Evolutionary conservation across 129 eudicot species (phyloP), one percentile per base, ranked within the genome.

Genomic region (Ambrosia trifida): DNA sequence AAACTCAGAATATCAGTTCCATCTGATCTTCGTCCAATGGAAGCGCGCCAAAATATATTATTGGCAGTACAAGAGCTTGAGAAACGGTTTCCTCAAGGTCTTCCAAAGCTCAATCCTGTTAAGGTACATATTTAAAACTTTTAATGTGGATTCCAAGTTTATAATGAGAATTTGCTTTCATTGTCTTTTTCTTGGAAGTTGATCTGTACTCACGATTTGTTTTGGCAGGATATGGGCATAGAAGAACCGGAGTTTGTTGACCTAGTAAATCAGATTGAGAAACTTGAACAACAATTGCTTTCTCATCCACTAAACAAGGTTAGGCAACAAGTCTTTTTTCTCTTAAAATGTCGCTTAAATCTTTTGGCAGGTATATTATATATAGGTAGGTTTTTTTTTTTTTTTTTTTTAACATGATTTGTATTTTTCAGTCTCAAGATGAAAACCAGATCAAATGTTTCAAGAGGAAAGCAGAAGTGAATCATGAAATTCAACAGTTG

Each of bases 71-170:
- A 95, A 66, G 97, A 95, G 80, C 92, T 95, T 53, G 95, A 77
- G 62, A 95, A 81, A 69, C 96, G 99, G 38, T 95, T 85, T 71
- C 94, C 97, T 40, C 89, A 84, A 74, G 99, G 99, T 68, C 87
- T 95, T 57, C 99, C 99, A 69, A 95, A 90, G 83, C 99, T 95
- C 68, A 88, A 95, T 72, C 99, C 97, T 58, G 94, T 88, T 20
- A 90, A 95, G 97, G 99, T 95, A 66, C 62, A 32, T 44, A 18
- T 40, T 79, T 7, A n/a, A 43, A 40, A 58, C 20, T 45, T n/a
- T 61, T 10, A 46, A 36, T 60, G 3, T 43, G n/a, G 33, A 32
- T 49, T 68, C 6, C 14, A 43, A 10, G 19, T 74, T 2, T 19
- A 8, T 44, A 2, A 32, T 18, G 41, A 45, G 14, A 28, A 24